Evolutionary conservation across 176 grass and related monocot genomes (phyloP), one percentile per base, ranked within the genome.

Genomic region (Panicum miliaceum): DNA sequence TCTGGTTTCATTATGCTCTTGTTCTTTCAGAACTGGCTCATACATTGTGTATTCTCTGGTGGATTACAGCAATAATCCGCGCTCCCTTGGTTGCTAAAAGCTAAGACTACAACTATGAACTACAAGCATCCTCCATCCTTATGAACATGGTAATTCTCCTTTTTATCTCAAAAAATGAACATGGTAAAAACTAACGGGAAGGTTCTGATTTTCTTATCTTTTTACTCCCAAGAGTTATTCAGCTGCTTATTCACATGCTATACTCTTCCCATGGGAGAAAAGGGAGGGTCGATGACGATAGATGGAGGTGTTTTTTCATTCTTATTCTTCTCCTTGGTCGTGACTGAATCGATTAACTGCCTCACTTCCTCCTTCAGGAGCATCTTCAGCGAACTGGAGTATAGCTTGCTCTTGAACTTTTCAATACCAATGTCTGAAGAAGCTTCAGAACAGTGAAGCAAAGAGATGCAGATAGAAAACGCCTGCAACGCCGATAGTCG

Each of bases 241-340:
- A 15, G 68, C 62, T 68, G 63, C 23, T 68, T 76, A 68, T 51
- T 40, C 53, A 61, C 75, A 43, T 69, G 51, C 81, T 91, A 97
- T 68, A 94, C 96, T 93, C 96, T 95, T 81, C 89, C 91, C 82
- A 98, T 93, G 16, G 96, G 96, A 80, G 93, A 98, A 86, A 90
- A 88, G 0, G 96, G 93, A 23, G 91, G 93, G 69, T 92, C 73
- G 0, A 86, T 73, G 48, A 84, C 59, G 4, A 94, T 91, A 77
- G 95, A 80, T 69, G 86, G 85, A 37, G 87, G 87, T 32, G 82
- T 86, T 87, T 89, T 94, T 43, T 78, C 89, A 57, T 79, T 90
- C 60, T 94, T 94, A 37, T 86, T 98, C 32, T 95, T 91, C 40
- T 98, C 96, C 90, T 98, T 94, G 7, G 80, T 29, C 2, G 89